These are phyloP conservation scores for Dothideomycetes sp. DNA, from an alignment of 2,329 filamentous ascomycete species.

Conservation along the genomic window DNA sequence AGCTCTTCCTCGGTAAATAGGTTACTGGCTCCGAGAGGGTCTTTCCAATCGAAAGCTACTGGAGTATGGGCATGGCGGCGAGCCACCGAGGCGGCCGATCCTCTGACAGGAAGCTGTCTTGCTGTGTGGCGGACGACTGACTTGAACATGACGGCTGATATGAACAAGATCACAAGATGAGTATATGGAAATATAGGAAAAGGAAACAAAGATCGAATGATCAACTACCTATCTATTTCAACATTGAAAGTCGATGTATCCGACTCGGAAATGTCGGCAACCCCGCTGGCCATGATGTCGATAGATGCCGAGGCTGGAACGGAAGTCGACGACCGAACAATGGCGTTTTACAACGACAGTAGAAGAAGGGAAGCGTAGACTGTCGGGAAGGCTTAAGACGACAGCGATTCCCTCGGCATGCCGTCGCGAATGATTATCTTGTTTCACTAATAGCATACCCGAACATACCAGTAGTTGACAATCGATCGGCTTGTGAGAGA, in stretches of 20 bases:
- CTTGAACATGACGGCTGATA: conserved; percentile 33
- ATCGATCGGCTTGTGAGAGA: too few species aligned
- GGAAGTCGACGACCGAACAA: conserved; percentile 9
- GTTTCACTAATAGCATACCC: too few species aligned
- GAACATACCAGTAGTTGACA: too few species aligned
- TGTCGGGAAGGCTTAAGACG: too few species aligned
- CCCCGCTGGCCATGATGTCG: not conserved
- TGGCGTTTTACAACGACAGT: too few species aligned
- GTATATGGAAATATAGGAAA: not conserved
- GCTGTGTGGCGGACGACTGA: conserved; percentile 30
- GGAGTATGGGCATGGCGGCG: conserved; percentile 36
- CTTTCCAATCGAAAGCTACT: conserved; percentile 74
- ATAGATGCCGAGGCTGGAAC: conserved; percentile 12
- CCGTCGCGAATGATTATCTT: too few species aligned
- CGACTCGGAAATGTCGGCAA: conserved; percentile 10
- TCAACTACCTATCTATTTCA: conserved; percentile 1
- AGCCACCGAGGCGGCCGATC: conserved; percentile 23
- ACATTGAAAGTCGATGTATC: not conserved
- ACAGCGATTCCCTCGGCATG: too few species aligned
- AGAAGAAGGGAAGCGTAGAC: too few species aligned
- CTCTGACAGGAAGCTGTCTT: conserved; percentile 30
- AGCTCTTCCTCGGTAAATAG: conserved; percentile 83
- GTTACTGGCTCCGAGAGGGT: conserved; percentile 66
- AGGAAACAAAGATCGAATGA: not conserved
- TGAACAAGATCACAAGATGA: not conserved